These are phyloP conservation scores for Lodderomyces jiufengensis DNA, from an alignment of 1,139 yeast species.

Conservation along the genomic window DNA sequence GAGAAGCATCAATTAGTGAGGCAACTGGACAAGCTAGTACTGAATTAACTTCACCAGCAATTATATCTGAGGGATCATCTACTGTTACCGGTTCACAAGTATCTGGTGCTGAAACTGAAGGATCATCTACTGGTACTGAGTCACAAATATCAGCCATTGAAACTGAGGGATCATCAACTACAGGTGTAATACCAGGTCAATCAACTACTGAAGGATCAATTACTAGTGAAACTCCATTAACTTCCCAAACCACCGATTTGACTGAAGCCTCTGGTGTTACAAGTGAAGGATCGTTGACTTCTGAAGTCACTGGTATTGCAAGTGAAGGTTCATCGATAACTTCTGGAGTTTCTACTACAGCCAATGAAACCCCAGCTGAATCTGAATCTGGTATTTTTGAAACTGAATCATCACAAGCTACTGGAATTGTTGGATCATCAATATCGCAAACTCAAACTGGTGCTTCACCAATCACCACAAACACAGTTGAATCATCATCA, in stretches of 20 bases:
- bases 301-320: neutral
- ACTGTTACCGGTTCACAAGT: too few relatives aligned
- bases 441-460: neutral
- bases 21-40: too few relatives aligned
- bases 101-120: too few relatives aligned
- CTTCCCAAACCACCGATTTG: neutral
- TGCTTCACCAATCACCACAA: too few relatives aligned
- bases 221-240: neutral
- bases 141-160: too few relatives aligned
- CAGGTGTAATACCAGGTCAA: too few relatives aligned
- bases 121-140: too few relatives aligned
- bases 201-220: too few relatives aligned
- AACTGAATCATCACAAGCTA: conserved; percentile 1
- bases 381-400: neutral
- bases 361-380: too few relatives aligned
- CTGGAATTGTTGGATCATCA: conserved; percentile 2
- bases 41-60: conserved; percentile 6
- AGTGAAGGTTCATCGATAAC: neutral
- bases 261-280: neutral
- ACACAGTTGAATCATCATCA: too few relatives aligned
- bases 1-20: conserved; percentile 8
- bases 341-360: neutral
- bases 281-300: too few relatives aligned
- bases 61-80: conserved; percentile 4
- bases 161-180: too few relatives aligned